Evolutionary conservation across 2,329 filamentous ascomycete genomes (phyloP).

Genomic region (Pseudopyricularia cyperi): DNA sequence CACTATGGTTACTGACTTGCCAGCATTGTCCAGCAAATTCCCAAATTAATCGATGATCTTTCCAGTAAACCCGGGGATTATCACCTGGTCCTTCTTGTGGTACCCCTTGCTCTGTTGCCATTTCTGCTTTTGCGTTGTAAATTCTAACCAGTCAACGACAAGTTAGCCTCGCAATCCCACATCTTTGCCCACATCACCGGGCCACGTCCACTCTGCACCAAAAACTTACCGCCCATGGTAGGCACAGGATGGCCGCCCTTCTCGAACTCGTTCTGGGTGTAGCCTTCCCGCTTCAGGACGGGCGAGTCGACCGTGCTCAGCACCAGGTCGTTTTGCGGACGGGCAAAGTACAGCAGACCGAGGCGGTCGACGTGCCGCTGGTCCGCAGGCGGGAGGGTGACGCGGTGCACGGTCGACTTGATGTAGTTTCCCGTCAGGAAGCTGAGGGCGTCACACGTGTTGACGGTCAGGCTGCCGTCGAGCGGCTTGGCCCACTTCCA

Average conservation of each 20-base stretch:
- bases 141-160: conserved; percentile 11
- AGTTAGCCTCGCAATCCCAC: not conserved
- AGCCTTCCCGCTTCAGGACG: conserved; percentile 18
- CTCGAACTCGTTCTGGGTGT: conserved; percentile 24
- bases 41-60: not conserved
- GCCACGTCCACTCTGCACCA: no score
- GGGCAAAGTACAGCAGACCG: conserved; percentile 37
- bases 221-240: conserved; percentile 18
- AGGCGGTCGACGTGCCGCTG: conserved; percentile 31
- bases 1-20: no score
- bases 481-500: conserved; percentile 31
- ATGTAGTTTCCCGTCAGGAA: conserved; percentile 29
- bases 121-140: conserved; percentile 21
- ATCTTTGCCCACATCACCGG: no score
- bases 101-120: conserved; percentile 20
- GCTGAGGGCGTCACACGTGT: conserved; percentile 28
- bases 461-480: conserved; percentile 32
- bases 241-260: conserved; percentile 16
- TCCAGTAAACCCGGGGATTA: conserved; percentile 21
- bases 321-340: conserved; percentile 24
- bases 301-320: conserved; percentile 24
- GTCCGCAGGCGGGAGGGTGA: conserved; percentile 22
- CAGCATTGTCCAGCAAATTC: no score
- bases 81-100: conserved; percentile 16
- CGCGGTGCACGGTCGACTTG: conserved; percentile 20